phyloP scores from a whole-genome alignment of 371 early-diverging fungal genomes.

The Mortierella sp. region DNA sequence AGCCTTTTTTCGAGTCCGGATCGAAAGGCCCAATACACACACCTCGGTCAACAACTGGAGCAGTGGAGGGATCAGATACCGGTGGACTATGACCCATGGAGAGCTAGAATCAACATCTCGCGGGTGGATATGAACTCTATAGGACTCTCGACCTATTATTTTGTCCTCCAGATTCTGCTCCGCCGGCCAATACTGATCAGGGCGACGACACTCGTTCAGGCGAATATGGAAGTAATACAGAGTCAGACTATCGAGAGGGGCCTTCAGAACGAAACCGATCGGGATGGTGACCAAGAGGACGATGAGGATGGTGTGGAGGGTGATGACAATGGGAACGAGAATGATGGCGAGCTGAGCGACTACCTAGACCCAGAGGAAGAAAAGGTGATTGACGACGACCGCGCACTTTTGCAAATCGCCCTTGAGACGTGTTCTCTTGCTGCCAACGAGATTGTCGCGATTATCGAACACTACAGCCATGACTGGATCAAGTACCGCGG shows the following conservation, averaged over 20 bases:
- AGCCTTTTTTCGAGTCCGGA: background rate
- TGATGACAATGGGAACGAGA: background rate
- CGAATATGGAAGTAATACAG: background rate
- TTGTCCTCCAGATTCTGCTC: constrained; percentile 1
- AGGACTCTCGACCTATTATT: background rate
- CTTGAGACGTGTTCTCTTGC: constrained; percentile 6
- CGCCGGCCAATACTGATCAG: background rate
- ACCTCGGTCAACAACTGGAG: background rate
- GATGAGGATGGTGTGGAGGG: background rate
- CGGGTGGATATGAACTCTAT: background rate
- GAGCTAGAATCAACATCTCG: background rate
- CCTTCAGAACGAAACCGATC: too few relatives aligned
- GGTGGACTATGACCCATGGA: constrained; percentile 2
- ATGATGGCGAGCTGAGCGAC: background rate
- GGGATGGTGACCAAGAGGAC: background rate
- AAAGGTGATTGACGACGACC: background rate
- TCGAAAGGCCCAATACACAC: background rate
- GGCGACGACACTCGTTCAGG: constrained; percentile 1
- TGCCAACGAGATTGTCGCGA: background rate
- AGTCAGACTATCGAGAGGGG: background rate
- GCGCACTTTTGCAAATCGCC: background rate
- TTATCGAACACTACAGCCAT: background rate
- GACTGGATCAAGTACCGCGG: constrained; percentile 5
- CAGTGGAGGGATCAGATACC: background rate
- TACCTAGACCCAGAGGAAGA: background rate